Evolutionary conservation across 257 asterid genomes (phyloP).

Genomic region (Anisodus tanguticus): DNA sequence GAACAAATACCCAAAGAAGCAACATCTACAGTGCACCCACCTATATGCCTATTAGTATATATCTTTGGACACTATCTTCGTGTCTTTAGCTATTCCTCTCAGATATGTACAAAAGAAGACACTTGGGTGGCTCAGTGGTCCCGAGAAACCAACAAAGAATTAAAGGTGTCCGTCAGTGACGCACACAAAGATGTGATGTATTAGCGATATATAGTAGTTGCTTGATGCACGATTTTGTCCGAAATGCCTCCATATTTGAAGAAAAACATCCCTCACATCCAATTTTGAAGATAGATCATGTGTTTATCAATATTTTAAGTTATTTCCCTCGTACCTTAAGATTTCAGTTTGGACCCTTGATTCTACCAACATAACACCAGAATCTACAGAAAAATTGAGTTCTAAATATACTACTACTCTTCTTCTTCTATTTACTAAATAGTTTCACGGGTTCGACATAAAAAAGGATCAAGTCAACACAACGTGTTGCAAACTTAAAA

Average conservation of each 20-base stretch:
- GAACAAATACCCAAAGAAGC: conserved; percentile 7
- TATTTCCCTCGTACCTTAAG: background rate
- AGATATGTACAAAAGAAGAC: conserved; percentile 8
- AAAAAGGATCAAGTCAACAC: background rate
- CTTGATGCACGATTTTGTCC: background rate
- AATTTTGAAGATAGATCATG: background rate
- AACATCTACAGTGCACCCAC: background rate
- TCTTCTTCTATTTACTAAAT: background rate
- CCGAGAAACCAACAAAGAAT: background rate
- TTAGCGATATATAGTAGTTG: background rate
- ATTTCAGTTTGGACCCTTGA: background rate
- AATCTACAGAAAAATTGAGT: background rate
- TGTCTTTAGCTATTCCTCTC: background rate
- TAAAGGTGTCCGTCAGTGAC: background rate
- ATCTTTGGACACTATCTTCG: background rate
- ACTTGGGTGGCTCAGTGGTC: conserved; percentile 14
- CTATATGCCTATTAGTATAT: conserved; percentile 17
- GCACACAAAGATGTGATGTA: background rate
- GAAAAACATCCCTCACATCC: background rate
- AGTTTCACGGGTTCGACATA: background rate
- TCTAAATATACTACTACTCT: background rate
- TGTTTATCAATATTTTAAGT: background rate
- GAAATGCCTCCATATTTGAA: background rate
- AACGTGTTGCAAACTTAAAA: background rate
- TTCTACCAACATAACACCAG: background rate